phyloP scores from a whole-genome alignment of 805 yeast genomes.

The Nakazawaea siamensis region DNA sequence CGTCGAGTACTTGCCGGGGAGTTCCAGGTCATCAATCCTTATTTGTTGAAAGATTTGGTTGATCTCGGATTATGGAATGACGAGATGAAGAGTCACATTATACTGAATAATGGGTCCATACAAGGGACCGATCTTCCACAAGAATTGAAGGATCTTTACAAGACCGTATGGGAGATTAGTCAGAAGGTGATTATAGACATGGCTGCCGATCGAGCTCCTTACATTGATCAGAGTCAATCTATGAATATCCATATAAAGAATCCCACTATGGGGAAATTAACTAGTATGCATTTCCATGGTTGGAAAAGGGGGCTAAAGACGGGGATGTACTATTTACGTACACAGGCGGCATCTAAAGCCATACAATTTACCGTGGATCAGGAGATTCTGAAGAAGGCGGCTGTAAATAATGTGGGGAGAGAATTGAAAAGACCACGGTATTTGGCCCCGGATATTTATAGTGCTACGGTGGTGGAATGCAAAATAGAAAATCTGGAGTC shows the following conservation, averaged over 20 bases:
- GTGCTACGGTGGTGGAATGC: constrained; percentile 91
- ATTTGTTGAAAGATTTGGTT: constrained; percentile 47
- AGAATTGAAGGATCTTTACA: constrained; percentile 44
- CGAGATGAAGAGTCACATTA: constrained; percentile 47
- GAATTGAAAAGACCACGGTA: constrained; percentile 16
- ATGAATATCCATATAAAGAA: constrained; percentile 84
- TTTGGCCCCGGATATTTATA: constrained; percentile 43
- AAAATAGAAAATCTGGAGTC: constrained; percentile 95
- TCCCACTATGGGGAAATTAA: constrained; percentile 96
- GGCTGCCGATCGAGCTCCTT: constrained; percentile 75
- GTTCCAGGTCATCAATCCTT: constrained; percentile 56
- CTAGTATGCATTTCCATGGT: constrained; percentile 98
- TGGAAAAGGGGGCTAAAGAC: constrained; percentile 99
- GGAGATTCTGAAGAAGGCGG: constrained; percentile 25
- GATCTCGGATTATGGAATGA: constrained; percentile 54
- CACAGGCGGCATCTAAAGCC: constrained; percentile 97
- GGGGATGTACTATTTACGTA: constrained; percentile 97
- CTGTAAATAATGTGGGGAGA: constrained; percentile 17
- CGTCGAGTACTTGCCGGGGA: constrained; percentile 59
- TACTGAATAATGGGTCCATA: constrained; percentile 49
- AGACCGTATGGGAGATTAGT: constrained; percentile 56
- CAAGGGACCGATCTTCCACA: constrained; percentile 48
- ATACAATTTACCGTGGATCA: constrained; percentile 85
- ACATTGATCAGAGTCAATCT: constrained; percentile 88
- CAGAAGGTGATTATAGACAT: constrained; percentile 51